These are phyloP conservation scores for Diaporthe batatas DNA, from an alignment of 2,329 filamentous ascomycete species.

Conservation along the genomic window DNA sequence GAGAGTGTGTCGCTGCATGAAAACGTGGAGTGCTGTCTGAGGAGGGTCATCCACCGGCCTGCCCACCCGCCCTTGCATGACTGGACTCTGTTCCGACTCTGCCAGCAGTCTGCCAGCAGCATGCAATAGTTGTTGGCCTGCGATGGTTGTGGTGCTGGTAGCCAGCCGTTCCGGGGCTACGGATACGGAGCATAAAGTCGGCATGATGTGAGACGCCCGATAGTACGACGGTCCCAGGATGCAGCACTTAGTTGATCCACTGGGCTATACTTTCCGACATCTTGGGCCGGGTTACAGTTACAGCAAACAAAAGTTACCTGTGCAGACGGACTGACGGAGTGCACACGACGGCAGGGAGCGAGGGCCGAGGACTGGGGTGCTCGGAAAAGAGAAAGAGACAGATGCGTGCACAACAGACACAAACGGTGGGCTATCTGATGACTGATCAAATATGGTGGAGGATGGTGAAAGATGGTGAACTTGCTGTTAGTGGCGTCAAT, in stretches of 20 bases:
- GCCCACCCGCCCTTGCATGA: slow-evolving; percentile 3
- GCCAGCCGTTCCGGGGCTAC: slow-evolving; percentile 13
- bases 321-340: not conserved
- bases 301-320: not conserved
- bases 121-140: not conserved
- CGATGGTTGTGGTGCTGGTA: not conserved
- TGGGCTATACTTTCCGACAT: slow-evolving; percentile 1
- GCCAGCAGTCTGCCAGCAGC: slow-evolving; percentile 12
- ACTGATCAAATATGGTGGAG: too few species aligned
- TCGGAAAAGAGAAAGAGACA: not conserved
- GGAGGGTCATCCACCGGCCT: slow-evolving; percentile 1
- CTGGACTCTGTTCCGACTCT: not conserved
- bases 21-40: not conserved
- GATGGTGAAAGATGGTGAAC: not conserved
- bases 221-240: slow-evolving; percentile 28
- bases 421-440: not conserved
- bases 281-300: not conserved
- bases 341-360: too few species aligned
- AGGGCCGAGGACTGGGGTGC: too few species aligned
- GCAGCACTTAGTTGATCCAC: slow-evolving; percentile 12
- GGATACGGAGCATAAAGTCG: slow-evolving; percentile 28
- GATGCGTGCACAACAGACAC: not conserved
- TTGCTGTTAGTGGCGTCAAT: not conserved
- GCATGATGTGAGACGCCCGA: slow-evolving; percentile 30
- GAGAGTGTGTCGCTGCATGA: slow-evolving; percentile 8